Conservation (phyloP, 306 rosid species). For the Glycine soja region DNA sequence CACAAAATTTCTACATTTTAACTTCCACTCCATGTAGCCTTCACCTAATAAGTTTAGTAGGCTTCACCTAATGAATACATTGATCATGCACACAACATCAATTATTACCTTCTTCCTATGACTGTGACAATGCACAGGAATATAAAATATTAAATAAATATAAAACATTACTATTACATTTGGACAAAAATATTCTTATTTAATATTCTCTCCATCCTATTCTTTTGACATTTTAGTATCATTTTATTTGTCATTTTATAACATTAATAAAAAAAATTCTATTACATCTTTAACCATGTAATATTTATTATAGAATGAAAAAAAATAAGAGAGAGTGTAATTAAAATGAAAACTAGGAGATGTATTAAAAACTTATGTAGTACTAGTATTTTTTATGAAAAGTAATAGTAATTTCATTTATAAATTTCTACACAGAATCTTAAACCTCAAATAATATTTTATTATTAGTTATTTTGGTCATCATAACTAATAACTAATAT, state of each 20-base stretch:
- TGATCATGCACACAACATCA: background rate
- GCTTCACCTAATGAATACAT: background rate
- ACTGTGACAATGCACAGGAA: background rate
- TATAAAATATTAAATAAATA: background rate
- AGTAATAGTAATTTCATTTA: no score
- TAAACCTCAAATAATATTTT: no score
- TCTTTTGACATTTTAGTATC: background rate
- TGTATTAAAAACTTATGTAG: background rate
- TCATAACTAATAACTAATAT: no score
- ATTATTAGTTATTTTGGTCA: no score
- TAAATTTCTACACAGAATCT: no score
- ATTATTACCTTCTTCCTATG: background rate
- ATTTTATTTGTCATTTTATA: background rate
- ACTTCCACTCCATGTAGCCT: background rate
- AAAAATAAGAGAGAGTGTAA: background rate
- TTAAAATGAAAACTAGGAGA: no score
- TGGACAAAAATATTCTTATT: background rate
- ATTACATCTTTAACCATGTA: background rate
- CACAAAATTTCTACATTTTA: background rate
- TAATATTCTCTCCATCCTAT: background rate
- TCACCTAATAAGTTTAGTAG: background rate
- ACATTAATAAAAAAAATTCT: background rate
- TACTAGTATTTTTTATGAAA: no score
- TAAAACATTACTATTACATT: background rate
- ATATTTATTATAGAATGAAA: background rate